Percentiles rank a stretch among this genome's conserved stretches.
These are phyloP conservation scores for Pythium aristosporum DNA, from an alignment of 352 stramenopile genomes.

Conservation along the genomic window DNA sequence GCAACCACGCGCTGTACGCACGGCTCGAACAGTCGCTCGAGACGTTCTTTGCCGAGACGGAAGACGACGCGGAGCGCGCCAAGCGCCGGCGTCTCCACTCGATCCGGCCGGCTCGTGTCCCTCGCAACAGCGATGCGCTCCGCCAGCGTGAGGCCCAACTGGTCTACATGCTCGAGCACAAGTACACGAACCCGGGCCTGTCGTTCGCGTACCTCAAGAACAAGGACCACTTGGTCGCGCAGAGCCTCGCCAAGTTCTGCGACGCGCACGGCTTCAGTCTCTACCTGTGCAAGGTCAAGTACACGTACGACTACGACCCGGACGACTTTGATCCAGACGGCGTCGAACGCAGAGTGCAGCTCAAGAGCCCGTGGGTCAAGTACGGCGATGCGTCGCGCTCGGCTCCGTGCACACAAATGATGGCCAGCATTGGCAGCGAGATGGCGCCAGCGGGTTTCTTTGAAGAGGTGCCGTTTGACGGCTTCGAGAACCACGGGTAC, in stretches of 20 bases:
- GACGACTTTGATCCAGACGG: conserved; percentile 4
- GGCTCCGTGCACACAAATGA: background rate
- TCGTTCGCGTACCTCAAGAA: conserved; percentile 23
- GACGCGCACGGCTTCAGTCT: conserved; percentile 13
- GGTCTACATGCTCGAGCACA: conserved; percentile 26
- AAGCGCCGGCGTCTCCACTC: background rate
- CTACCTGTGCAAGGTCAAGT: conserved; percentile 16
- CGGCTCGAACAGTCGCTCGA: conserved; percentile 3
- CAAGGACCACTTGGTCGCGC: conserved; percentile 11
- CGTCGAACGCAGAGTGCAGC: conserved; percentile 7
- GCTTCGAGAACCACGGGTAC: conserved; percentile 1
- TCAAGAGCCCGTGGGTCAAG: conserved; percentile 20
- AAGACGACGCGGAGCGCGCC: too few species aligned
- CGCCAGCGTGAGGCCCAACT: conserved; percentile 5
- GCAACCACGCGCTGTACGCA: conserved; percentile 6
- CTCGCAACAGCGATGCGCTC: background rate
- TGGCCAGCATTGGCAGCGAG: conserved; percentile 11
- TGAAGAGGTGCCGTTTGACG: conserved; percentile 20
- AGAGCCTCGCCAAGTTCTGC: conserved; percentile 23
- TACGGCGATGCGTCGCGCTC: conserved; percentile 10
- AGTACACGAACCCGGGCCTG: conserved; percentile 22
- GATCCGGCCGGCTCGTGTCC: background rate
- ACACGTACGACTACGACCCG: conserved; percentile 11
- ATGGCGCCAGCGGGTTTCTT: conserved; percentile 22
- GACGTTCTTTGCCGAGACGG: conserved; percentile 10